Evolutionary conservation across 2,329 filamentous ascomycete genomes (phyloP).

Genomic region (Tricladium varicosporioides): DNA sequence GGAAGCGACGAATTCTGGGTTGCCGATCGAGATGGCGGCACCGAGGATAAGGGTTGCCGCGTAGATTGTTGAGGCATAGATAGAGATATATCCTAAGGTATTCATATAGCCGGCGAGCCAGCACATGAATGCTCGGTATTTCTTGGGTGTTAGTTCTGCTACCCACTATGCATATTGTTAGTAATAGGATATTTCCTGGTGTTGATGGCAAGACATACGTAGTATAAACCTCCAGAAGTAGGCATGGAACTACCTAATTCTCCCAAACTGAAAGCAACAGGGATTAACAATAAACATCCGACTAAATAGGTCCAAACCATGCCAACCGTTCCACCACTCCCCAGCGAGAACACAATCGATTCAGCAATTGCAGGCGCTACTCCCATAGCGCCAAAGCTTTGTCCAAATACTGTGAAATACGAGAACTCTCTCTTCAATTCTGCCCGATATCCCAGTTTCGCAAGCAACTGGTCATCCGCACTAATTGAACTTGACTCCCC

Average conservation of each 20-base stretch:
- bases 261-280: conserved; percentile 32
- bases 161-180: conserved; percentile 28
- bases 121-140: conserved; percentile 33
- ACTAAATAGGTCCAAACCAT: conserved; percentile 35
- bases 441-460: conserved; percentile 30
- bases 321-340: conserved; percentile 30
- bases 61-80: conserved; percentile 35
- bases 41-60: conserved; percentile 33
- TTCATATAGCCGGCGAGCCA: conserved; percentile 37
- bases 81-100: conserved; percentile 34
- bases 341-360: conserved; percentile 32
- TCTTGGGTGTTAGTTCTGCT: conserved; percentile 30
- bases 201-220: conserved; percentile 18
- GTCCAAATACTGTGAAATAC: conserved; percentile 33
- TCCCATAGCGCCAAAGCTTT: conserved; percentile 35
- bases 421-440: conserved; percentile 35
- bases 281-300: conserved; percentile 32
- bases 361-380: conserved; percentile 34
- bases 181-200: too few species aligned
- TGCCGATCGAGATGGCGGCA: conserved; percentile 28
- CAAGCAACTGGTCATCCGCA: conserved; percentile 30
- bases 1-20: conserved; percentile 25
- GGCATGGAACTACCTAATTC: conserved; percentile 35
- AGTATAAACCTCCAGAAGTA: conserved; percentile 33
- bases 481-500: conserved; percentile 9